These are phyloP conservation scores for Arachnopeziza araneosa DNA, from an alignment of 2,329 filamentous ascomycete species.

Conservation along the genomic window DNA sequence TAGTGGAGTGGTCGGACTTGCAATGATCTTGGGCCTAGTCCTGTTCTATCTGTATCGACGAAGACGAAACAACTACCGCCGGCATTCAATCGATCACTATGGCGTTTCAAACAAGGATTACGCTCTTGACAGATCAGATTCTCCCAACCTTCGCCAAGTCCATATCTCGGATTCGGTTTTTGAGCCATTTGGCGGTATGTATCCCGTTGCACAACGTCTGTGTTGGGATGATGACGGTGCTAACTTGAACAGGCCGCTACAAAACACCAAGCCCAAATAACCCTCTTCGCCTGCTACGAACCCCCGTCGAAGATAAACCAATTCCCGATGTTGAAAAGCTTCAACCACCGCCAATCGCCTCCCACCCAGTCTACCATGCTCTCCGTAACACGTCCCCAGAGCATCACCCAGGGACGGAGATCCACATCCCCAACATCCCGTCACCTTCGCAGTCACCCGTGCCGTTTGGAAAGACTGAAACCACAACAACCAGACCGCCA, in stretches of 20 bases:
- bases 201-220: not conserved
- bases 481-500: not conserved
- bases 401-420: constrained; percentile 4
- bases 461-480: not conserved
- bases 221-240: not conserved
- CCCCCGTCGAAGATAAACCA: constrained; percentile 2
- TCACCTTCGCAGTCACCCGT: not conserved
- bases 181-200: constrained; percentile 40
- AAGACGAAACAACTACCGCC: constrained; percentile 5
- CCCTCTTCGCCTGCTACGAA: not conserved
- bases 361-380: constrained; percentile 17
- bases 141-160: constrained; percentile 23
- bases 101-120: constrained; percentile 8
- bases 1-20: constrained; percentile 10
- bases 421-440: not conserved
- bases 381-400: constrained; percentile 10
- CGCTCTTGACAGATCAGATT: constrained; percentile 1
- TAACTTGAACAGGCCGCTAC: constrained; percentile 10
- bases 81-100: constrained; percentile 3
- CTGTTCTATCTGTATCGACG: constrained; percentile 18
- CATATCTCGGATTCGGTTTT: constrained; percentile 28
- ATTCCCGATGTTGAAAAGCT: constrained; percentile 15
- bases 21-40: constrained; percentile 13
- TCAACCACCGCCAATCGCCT: constrained; percentile 10
- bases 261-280: not conserved